phyloP scores from a whole-genome alignment of 306 rosid species.

The Phaseolus lunatus region DNA sequence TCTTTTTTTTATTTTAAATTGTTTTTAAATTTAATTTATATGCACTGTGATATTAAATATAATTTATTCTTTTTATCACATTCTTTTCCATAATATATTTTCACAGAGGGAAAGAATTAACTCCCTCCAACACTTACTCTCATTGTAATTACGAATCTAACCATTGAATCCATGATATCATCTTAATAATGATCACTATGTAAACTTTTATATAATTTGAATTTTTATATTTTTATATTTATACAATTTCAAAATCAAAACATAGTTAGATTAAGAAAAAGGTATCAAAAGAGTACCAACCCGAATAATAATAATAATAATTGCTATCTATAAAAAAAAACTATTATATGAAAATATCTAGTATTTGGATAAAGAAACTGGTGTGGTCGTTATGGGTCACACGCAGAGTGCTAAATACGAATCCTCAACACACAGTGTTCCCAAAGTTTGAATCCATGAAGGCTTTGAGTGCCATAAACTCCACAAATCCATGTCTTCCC shows the following conservation, averaged over 20 bases:
- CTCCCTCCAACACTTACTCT: too few relatives aligned
- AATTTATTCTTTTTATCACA: too few relatives aligned
- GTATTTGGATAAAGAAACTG: slow-evolving; percentile 61
- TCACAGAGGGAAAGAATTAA: too few relatives aligned
- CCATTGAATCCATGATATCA: not conserved
- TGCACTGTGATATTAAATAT: too few relatives aligned
- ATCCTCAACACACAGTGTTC: slow-evolving; percentile 15
- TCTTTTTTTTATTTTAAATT: too few relatives aligned
- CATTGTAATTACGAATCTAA: not conserved
- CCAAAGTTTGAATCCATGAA: slow-evolving; percentile 54
- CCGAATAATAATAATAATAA: not conserved
- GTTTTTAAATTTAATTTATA: too few relatives aligned
- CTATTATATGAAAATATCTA: slow-evolving; percentile 36
- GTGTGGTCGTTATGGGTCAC: slow-evolving; percentile 58
- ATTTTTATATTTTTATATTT: not conserved
- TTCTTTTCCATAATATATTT: too few relatives aligned
- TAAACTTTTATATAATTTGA: not conserved
- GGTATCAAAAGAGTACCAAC: not conserved
- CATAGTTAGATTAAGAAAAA: not conserved
- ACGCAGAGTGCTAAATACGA: not conserved
- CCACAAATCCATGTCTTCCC: slow-evolving; percentile 56
- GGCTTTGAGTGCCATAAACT: slow-evolving; percentile 44
- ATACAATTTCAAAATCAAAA: not conserved
- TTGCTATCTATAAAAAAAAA: too few relatives aligned
- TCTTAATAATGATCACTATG: not conserved